Base-by-base conservation (phyloP, 345 rosid species). In the Mallotus nudiflorus region DNA sequence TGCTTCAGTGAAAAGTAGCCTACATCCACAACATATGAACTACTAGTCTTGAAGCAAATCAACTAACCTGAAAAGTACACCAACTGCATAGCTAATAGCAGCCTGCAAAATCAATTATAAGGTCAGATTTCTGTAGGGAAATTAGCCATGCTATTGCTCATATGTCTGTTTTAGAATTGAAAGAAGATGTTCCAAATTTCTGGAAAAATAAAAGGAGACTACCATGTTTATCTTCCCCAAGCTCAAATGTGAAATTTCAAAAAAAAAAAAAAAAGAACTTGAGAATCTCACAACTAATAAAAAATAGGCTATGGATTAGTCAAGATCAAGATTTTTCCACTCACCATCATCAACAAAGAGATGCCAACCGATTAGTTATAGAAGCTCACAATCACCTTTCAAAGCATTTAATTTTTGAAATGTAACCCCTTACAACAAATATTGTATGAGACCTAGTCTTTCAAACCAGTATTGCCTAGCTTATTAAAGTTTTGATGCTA, bases 51-150 rank as follows among this genome's bases (percentile, higher is more conserved):
- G 31, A 69, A 45, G 72, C 20, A 14, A 33, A 70, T 67, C 61
- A 56, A 79, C 85, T 68, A 72, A 91, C 98, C 98, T 86, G 92
- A 86, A 87, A 79, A 85, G 71, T 56, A 87, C 96, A 61, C 98
- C 97, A 39, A 91, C 75, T 0, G 86, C 91, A 83, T 94, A 94
- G 73, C 97, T 94, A 48, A 85, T 65, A 54, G 96, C 96, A 71
- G 90, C 98, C 97, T 91, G 88, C 58, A 69, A 54, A 68, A 69
- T 63, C 8, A 69, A 69, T 28, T 55, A 75, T 64, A 28, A 25
- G 50, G 73, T 70, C 57, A 76, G 53, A 54, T 65, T 54, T 73
- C 62, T 19, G 3, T 46, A 33, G 69, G 72, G 51, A 46, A 49
- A 73, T 39, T n/a, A 62, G 40, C 3, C 19, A 45, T 33, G n/a